Evolutionary conservation across 495 filamentous ascomycete genomes (phyloP).

Genomic region (Aspergillus haitiensis): DNA sequence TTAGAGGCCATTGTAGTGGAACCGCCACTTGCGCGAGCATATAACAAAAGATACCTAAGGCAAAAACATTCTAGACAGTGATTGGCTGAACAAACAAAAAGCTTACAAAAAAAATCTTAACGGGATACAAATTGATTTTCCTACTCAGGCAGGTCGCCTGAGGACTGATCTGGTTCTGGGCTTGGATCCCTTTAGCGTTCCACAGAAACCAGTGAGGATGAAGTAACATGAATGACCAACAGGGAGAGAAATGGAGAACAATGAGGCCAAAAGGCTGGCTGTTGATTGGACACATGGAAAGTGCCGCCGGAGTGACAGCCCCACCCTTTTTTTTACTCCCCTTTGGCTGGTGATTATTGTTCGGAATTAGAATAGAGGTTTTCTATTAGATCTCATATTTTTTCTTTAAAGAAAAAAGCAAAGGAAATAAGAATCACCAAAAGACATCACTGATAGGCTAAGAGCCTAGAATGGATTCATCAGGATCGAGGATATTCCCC

Average conservation of each 20-base stretch:
- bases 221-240: conserved; percentile 5
- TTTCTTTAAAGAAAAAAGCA: not conserved
- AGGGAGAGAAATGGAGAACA: not conserved
- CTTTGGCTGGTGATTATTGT: not conserved
- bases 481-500: not conserved
- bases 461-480: not conserved
- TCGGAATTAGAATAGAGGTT: not conserved
- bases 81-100: conserved; percentile 8
- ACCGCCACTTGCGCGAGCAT: conserved; percentile 17
- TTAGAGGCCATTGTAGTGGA: conserved; percentile 15
- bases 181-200: conserved; percentile 17
- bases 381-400: not conserved
- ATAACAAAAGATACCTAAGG: not conserved
- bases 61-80: not conserved
- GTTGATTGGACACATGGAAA: conserved; percentile 13
- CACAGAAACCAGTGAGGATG: not conserved
- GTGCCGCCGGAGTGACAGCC: conserved; percentile 2
- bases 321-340: not conserved
- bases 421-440: not conserved
- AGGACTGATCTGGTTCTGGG: conserved; percentile 12
- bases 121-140: conserved; percentile 23
- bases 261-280: not conserved
- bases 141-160: conserved; percentile 26
- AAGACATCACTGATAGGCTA: not conserved
- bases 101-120: conserved; percentile 8